Evolutionary conservation across 1,139 yeast genomes (phyloP).

Genomic region (Pichia kudriavzevii): DNA sequence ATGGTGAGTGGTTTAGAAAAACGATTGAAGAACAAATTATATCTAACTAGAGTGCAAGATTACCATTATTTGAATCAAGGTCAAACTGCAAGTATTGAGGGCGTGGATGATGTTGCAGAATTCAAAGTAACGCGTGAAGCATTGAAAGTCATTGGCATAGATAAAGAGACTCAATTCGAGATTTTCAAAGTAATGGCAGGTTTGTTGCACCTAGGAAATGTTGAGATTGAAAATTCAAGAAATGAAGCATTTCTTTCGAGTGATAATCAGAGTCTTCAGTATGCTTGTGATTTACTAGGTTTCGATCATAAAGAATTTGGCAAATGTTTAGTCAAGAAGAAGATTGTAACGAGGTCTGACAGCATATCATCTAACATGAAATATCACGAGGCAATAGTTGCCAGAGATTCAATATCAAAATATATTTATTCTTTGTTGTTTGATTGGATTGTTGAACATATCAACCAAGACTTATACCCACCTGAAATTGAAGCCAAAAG

Average conservation of each 20-base stretch:
- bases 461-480: slow-evolving; percentile 74
- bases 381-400: slow-evolving; percentile 80
- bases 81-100: slow-evolving; percentile 59
- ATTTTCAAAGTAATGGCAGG: slow-evolving; percentile 85
- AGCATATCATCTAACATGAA: slow-evolving; percentile 79
- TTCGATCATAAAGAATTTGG: slow-evolving; percentile 66
- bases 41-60: slow-evolving; percentile 59
- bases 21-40: slow-evolving; percentile 49
- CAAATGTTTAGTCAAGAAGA: slow-evolving; percentile 91
- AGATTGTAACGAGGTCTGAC: slow-evolving; percentile 84
- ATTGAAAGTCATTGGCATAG: slow-evolving; percentile 68
- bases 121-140: slow-evolving; percentile 71
- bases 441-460: slow-evolving; percentile 87
- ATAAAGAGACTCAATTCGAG: slow-evolving; percentile 48
- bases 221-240: slow-evolving; percentile 77
- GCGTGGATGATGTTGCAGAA: slow-evolving; percentile 77
- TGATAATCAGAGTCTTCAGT: slow-evolving; percentile 75
- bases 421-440: slow-evolving; percentile 85
- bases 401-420: slow-evolving; percentile 93
- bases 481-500: slow-evolving; percentile 51
- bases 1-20: slow-evolving; percentile 66
- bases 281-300: slow-evolving; percentile 81
- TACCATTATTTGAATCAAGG: slow-evolving; percentile 87
- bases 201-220: slow-evolving; percentile 89
- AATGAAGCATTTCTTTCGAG: slow-evolving; percentile 73